phyloP scores from a whole-genome alignment of 1,139 yeast genomes.

The Waltiozyma sp. region DNA sequence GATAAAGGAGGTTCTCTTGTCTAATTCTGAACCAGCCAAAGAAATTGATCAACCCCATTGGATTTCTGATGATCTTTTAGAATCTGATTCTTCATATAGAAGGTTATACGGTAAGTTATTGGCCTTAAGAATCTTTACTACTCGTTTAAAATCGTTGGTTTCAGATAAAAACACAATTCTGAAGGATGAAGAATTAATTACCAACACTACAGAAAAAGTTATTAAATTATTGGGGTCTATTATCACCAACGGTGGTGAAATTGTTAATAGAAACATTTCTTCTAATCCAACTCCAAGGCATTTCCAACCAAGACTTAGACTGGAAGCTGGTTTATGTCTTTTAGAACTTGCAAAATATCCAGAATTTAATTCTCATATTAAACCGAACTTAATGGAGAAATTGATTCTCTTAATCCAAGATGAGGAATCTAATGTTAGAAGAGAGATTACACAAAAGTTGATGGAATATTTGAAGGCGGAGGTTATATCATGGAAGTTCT shows the following conservation, averaged over 20 bases:
- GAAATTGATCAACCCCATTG: slow-evolving; percentile 24
- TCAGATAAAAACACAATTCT: slow-evolving; percentile 19
- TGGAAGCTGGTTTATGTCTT: slow-evolving; percentile 57
- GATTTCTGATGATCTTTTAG: slow-evolving; percentile 38
- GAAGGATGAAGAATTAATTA: slow-evolving; percentile 20
- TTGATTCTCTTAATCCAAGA: slow-evolving; percentile 60
- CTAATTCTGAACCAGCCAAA: slow-evolving; percentile 27
- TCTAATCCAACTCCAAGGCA: slow-evolving; percentile 53
- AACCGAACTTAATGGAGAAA: slow-evolving; percentile 39
- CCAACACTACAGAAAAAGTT: slow-evolving; percentile 45
- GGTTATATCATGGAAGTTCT: slow-evolving; percentile 49
- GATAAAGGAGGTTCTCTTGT: slow-evolving; percentile 49
- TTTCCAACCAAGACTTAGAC: slow-evolving; percentile 51
- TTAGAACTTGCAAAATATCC: slow-evolving; percentile 55
- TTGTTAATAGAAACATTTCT: slow-evolving; percentile 37
- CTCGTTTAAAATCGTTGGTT: slow-evolving; percentile 41
- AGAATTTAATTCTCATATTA: slow-evolving; percentile 40
- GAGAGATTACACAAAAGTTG: slow-evolving; percentile 37
- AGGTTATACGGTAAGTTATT: slow-evolving; percentile 37
- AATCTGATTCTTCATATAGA: slow-evolving; percentile 17
- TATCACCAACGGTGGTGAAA: slow-evolving; percentile 75
- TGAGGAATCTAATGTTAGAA: slow-evolving; percentile 47
- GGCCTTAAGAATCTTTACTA: slow-evolving; percentile 51
- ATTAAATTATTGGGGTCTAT: slow-evolving; percentile 56
- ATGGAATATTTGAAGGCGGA: slow-evolving; percentile 42